These are phyloP conservation scores for Trichophyton schoenleinii DNA, from an alignment of 2,329 filamentous ascomycete genomes.

Conservation along the genomic window DNA sequence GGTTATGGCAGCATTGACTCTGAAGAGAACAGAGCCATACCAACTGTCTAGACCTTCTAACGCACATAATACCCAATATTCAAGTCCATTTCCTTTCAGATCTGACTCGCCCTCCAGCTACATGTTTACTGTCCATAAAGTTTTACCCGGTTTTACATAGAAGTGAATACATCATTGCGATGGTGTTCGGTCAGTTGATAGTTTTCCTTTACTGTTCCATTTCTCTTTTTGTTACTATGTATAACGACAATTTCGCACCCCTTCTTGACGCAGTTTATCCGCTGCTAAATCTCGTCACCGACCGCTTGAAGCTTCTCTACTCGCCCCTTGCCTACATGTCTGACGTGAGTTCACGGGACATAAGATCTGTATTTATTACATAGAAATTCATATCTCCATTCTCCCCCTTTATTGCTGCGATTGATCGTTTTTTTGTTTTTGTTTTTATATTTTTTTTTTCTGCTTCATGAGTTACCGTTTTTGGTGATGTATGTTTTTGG, in stretches of 20 bases:
- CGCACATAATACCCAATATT: background rate
- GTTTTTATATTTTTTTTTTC: too few species aligned
- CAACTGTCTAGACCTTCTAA: background rate
- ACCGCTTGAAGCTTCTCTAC: background rate
- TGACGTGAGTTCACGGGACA: background rate
- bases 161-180: background rate
- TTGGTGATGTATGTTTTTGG: background rate
- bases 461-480: background rate
- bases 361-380: background rate
- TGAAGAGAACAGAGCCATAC: conserved; percentile 5
- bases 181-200: background rate
- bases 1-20: conserved; percentile 25
- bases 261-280: background rate
- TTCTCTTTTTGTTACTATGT: background rate
- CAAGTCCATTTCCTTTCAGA: background rate
- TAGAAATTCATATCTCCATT: background rate
- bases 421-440: background rate
- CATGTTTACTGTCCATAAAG: too few species aligned
- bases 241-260: background rate
- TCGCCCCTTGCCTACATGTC: background rate
- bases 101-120: background rate
- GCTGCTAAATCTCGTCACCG: background rate
- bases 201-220: background rate
- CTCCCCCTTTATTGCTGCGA: background rate
- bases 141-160: background rate